Conservation (phyloP, 208 protist species). For the Leishmania turanica region DNA sequence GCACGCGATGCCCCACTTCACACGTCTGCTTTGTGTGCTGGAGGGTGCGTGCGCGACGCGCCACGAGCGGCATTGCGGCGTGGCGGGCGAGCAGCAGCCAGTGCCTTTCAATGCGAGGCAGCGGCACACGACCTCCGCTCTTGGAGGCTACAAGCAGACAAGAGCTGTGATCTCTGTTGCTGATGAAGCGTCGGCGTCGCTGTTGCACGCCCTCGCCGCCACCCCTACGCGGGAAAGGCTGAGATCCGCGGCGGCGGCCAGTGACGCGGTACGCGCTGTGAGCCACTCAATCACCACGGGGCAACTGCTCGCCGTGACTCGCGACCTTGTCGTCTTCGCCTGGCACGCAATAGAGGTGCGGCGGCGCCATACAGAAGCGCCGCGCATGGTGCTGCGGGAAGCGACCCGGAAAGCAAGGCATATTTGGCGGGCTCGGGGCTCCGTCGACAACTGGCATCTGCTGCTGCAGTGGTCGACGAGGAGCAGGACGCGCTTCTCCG, state of each 20-base stretch:
- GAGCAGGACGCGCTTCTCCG: slow-evolving; percentile 7
- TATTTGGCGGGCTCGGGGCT: background rate
- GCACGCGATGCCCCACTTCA: background rate
- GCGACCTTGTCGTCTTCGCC: slow-evolving; percentile 17
- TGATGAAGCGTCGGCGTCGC: background rate
- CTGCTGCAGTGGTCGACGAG: background rate
- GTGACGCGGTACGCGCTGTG: background rate
- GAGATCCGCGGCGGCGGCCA: too few relatives aligned
- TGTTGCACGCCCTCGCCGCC: slow-evolving; percentile 8
- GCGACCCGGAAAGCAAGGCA: background rate
- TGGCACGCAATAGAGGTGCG: slow-evolving; percentile 19
- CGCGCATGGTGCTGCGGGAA: background rate
- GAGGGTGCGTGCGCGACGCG: background rate
- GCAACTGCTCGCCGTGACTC: slow-evolving; percentile 5
- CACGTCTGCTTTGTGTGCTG: background rate
- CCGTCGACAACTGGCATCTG: background rate
- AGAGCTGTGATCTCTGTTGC: background rate
- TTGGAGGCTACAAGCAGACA: background rate
- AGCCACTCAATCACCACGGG: background rate
- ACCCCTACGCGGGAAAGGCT: background rate
- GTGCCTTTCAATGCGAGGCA: background rate
- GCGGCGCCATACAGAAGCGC: background rate
- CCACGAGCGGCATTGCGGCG: background rate
- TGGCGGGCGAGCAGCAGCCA: background rate
- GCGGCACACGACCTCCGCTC: background rate